Evolutionary conservation across 352 stramenopile genomes (phyloP).

Genomic region (Globisporangium recalcitrans): DNA sequence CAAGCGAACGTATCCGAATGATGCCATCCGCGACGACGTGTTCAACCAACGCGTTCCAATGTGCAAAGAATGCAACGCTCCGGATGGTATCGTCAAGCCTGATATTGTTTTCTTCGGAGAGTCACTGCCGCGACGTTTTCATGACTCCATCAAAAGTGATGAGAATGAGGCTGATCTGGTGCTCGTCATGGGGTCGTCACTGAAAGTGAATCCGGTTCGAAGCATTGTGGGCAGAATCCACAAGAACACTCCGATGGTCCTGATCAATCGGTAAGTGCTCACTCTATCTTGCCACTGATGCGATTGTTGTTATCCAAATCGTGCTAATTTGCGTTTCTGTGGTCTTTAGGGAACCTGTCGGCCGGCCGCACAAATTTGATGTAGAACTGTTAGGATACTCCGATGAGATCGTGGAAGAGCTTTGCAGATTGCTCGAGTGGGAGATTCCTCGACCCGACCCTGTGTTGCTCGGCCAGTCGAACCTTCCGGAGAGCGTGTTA

Average conservation of each 20-base stretch:
- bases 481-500: constrained; percentile 30
- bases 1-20: constrained; percentile 66
- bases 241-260: constrained; percentile 77
- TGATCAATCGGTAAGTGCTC: constrained; percentile 63
- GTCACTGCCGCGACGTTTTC: constrained; percentile 88
- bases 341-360: constrained; percentile 58
- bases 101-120: constrained; percentile 99
- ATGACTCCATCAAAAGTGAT: constrained; percentile 75
- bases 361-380: constrained; percentile 79
- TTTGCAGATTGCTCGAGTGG: constrained; percentile 71
- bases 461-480: constrained; percentile 55
- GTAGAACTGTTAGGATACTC: constrained; percentile 81
- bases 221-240: constrained; percentile 82
- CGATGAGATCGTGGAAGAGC: constrained; percentile 79
- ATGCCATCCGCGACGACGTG: constrained; percentile 85
- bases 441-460: constrained; percentile 72
- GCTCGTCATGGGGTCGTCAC: constrained; percentile 98
- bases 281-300: background rate
- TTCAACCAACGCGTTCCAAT: constrained; percentile 75
- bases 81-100: constrained; percentile 94
- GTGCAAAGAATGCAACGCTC: constrained; percentile 55
- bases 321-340: background rate
- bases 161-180: constrained; percentile 91
- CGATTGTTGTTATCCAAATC: background rate
- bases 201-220: constrained; percentile 96